These are phyloP conservation scores for Xylaria sp. DNA, from an alignment of 2,329 filamentous ascomycete species.

Conservation along the genomic window DNA sequence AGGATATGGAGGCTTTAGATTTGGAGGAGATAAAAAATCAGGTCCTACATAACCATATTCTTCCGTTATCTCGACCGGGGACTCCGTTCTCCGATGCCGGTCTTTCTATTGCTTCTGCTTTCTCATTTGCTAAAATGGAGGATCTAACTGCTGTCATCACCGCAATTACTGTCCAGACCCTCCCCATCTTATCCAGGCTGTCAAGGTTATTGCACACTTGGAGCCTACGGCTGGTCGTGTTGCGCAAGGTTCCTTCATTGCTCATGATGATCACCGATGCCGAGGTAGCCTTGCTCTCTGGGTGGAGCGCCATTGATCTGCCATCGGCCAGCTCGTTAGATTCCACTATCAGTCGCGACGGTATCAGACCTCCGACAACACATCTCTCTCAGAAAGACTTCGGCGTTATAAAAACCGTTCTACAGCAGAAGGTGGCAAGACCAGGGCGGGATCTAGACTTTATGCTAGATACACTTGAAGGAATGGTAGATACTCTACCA, in stretches of 20 bases:
- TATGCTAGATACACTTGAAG: conserved; percentile 89
- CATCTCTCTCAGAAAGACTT: conserved; percentile 60
- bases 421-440: conserved; percentile 75
- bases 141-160: conserved; percentile 92
- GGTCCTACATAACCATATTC: conserved; percentile 83
- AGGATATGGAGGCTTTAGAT: conserved; percentile 75
- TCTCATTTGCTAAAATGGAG: conserved; percentile 77
- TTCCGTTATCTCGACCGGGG: conserved; percentile 65
- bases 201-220: conserved; percentile 79
- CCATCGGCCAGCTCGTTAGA: conserved; percentile 34
- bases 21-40: conserved; percentile 91
- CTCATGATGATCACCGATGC: conserved; percentile 73
- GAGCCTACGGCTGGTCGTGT: conserved; percentile 78
- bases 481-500: conserved; percentile 83
- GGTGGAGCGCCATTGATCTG: conserved; percentile 70
- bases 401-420: conserved; percentile 67
- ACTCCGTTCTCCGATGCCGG: conserved; percentile 61
- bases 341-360: conserved; percentile 19
- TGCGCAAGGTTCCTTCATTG: conserved; percentile 78
- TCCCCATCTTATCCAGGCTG: conserved; percentile 83
- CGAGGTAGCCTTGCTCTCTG: conserved; percentile 72
- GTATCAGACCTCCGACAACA: conserved; percentile 38
- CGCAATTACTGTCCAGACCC: conserved; percentile 86
- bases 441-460: conserved; percentile 81
- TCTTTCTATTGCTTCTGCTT: conserved; percentile 54